phyloP scores from a whole-genome alignment of 495 filamentous ascomycete species.

The Monascus purpureus region DNA sequence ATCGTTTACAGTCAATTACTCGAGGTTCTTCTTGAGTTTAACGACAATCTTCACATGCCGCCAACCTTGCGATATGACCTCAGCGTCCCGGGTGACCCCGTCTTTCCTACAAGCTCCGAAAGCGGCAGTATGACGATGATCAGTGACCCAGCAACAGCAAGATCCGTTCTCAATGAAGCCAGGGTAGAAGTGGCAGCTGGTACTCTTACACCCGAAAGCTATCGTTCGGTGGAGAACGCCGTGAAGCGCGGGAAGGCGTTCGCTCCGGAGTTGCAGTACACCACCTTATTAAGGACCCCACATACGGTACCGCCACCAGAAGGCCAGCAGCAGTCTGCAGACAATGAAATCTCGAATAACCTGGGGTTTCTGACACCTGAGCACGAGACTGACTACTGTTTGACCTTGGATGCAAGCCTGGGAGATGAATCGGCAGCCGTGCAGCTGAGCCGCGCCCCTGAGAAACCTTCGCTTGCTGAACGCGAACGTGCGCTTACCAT shows the following conservation, averaged over 20 bases:
- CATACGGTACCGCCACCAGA: slow-evolving; percentile 13
- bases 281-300: slow-evolving; percentile 15
- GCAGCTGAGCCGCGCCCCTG: slow-evolving; percentile 23
- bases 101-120: slow-evolving; percentile 23
- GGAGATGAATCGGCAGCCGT: slow-evolving; percentile 30
- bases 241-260: slow-evolving; percentile 27
- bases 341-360: slow-evolving; percentile 10
- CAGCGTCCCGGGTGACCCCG: slow-evolving; percentile 27
- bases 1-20: slow-evolving; percentile 46
- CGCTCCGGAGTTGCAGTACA: slow-evolving; percentile 21
- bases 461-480: slow-evolving; percentile 27
- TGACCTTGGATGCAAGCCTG: slow-evolving; percentile 52
- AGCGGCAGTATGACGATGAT: slow-evolving; percentile 9
- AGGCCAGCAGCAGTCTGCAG: slow-evolving; percentile 7
- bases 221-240: slow-evolving; percentile 25
- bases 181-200: slow-evolving; percentile 26
- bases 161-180: slow-evolving; percentile 33
- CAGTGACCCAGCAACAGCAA: too few relatives aligned
- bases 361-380: slow-evolving; percentile 56
- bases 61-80: slow-evolving; percentile 55
- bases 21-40: slow-evolving; percentile 77
- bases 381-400: slow-evolving; percentile 69
- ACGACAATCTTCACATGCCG: slow-evolving; percentile 61
- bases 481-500: slow-evolving; percentile 46
- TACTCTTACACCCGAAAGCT: slow-evolving; percentile 21